Evolutionary conservation across 139 green algal genomes (phyloP).

Genomic region (Chlamydomonas sp.): DNA sequence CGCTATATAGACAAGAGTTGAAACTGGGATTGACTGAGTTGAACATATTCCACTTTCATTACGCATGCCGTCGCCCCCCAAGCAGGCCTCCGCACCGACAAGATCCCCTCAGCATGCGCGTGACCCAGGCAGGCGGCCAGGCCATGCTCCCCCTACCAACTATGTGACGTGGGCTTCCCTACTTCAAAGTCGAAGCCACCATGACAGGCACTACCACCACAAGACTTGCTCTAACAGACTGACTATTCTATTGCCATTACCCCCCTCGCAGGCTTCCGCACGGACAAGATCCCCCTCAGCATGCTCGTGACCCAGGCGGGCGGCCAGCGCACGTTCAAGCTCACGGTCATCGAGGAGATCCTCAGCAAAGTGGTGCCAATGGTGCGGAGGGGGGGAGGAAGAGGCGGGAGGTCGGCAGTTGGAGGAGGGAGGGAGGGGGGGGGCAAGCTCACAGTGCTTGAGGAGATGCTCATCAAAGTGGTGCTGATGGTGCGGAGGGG

Average conservation of each 20-base stretch:
- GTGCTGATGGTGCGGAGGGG: too few species aligned
- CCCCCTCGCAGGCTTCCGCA: slow-evolving; percentile 34
- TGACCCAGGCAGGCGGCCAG: slow-evolving; percentile 35
- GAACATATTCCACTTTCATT: neutral
- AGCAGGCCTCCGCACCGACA: slow-evolving; percentile 37
- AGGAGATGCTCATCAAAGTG: neutral
- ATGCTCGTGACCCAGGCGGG: slow-evolving; percentile 37
- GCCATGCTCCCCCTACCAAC: too few species aligned
- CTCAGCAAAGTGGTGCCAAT: slow-evolving; percentile 25
- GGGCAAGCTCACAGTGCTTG: neutral
- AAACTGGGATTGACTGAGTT: too few species aligned
- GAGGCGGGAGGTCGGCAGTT: too few species aligned
- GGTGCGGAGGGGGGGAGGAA: neutral
- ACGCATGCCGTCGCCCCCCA: neutral
- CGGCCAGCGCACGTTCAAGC: slow-evolving; percentile 38
- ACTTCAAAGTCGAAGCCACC: neutral
- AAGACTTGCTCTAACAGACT: neutral
- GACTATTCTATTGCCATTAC: neutral
- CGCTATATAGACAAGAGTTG: too few species aligned
- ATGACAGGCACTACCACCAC: neutral
- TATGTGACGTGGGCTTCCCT: too few species aligned
- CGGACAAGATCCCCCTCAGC: slow-evolving; percentile 35
- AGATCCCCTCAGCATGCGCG: slow-evolving; percentile 38
- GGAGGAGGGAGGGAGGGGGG: neutral
- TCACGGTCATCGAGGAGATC: slow-evolving; percentile 39